Percentiles rank a stretch among this genome's conserved stretches.
Evolutionary conservation across 2,329 filamentous ascomycete species (phyloP).

Genomic region (Pseudogymnoascus verrucosus): DNA sequence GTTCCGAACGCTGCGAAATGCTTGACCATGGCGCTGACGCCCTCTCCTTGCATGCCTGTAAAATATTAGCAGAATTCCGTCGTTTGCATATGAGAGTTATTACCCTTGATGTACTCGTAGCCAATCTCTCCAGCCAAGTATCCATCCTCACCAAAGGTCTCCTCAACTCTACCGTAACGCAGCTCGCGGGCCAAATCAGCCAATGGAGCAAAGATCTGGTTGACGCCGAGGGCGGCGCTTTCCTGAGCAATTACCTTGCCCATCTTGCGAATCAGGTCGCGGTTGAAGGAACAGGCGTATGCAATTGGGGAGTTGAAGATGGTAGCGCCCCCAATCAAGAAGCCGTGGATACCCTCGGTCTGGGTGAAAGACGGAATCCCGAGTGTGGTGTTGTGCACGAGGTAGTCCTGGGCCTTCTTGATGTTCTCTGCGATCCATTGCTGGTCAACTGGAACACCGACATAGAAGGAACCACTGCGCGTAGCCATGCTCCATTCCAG

Average conservation of each 20-base stretch:
- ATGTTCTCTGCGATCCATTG: conserved; percentile 55
- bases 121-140: conserved; percentile 61
- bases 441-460: conserved; percentile 58
- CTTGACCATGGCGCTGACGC: conserved; percentile 66
- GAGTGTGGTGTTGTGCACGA: conserved; percentile 55
- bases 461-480: conserved; percentile 55
- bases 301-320: conserved; percentile 74
- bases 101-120: conserved; percentile 50
- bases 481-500: conserved; percentile 54
- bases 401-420: conserved; percentile 59
- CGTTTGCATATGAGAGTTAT: conserved; percentile 30
- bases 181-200: conserved; percentile 64
- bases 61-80: conserved; percentile 28
- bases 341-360: conserved; percentile 67
- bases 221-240: conserved; percentile 58
- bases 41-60: conserved; percentile 52
- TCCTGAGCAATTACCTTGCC: conserved; percentile 57
- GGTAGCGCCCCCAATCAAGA: conserved; percentile 63
- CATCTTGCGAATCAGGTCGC: conserved; percentile 57
- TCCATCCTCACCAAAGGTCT: conserved; percentile 63
- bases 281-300: conserved; percentile 64
- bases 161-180: conserved; percentile 65
- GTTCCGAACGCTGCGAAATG: conserved; percentile 63
- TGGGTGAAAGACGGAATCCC: conserved; percentile 69
- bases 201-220: conserved; percentile 65